Base-by-base conservation (phyloP, 1,284 basidiomycete genomes). In the Mycosarcoma maydis region DNA sequence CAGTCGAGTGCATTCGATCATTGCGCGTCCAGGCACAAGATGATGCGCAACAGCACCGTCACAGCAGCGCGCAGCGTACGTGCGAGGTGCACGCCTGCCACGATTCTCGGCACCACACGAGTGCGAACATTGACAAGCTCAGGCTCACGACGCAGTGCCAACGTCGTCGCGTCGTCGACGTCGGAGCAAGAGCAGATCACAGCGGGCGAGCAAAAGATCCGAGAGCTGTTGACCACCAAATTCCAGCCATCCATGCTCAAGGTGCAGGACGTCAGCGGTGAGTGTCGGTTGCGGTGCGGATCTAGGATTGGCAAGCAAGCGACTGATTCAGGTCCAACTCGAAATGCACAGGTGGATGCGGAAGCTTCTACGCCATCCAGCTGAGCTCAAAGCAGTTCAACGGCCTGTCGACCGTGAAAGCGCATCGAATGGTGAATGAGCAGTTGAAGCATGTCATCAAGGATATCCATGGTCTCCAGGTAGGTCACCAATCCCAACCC, bases 381-480 rank as follows among this genome's bases (percentile, higher is more conserved):
- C 90, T 99, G 62, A 88, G 90, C 4, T 93, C 92, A 56, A 84
- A 88, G 17, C 86, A 86, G 2, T 98, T 99, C 86, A 89, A 90
- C 69, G 95, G 90, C 14, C 83, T 98, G 30, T 83, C 91, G 0
- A 91, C 89, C 30, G 88, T 98, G 67, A 96, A 97, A 85, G 95
- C 98, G 82, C 95, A 99, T 83, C 88, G 89, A 66, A 84, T 98
- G 39, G 93, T 99, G 48, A 96, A 92, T 27, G 87, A 91, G 67
- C 87, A 88, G 19, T 84, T 99, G 68, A 94, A 95, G 83, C 85
- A 90, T 74, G 94, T 97, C 80, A 94, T 99, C 57, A 87, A 88
- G 75, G 89, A 87, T 20, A 95, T 98, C 65, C 95, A 99, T 82
- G 95, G 95, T 1, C 83, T 99, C 24, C 94, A 97, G 86, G 96